Evolutionary conservation across 176 grass and related monocot genomes (phyloP), one percentile per base, ranked within the genome.

Genomic region (Musa itinerans): DNA sequence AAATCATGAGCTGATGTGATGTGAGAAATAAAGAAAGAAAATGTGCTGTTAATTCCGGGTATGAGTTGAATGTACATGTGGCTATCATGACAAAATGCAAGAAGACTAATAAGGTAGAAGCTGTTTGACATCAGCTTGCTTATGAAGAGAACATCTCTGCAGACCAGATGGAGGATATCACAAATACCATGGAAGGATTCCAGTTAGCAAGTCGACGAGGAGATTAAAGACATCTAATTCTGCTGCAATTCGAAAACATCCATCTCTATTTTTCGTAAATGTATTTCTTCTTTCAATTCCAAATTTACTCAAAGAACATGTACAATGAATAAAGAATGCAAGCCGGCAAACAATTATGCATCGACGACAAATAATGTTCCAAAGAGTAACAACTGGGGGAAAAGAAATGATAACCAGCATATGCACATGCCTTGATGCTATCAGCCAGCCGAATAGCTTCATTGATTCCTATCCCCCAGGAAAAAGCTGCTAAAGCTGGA

Each of bases 261-360:
- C 2, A 61, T 8, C n/a, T 61, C 17, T n/a, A 61, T 61, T 8
- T n/a, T 9, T n/a, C 1, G 2, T n/a, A n/a, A 19, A 61, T 9
- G 1, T 61, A 7, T 61, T 6, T 20, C 7, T 61, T 1, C 17
- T 61, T 61, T 20, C 1, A 61, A 20, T 61, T 61, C 57, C 7
- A 61, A 19, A 17, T 61, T 61, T 19, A 3, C n/a, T 61, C 3
- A 6, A 1, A 24, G 20, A 25, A 11, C 10, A 11, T 71, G 68
- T 71, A 71, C 48, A 52, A 51, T 22, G 68, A 71, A 71, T 71
- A 52, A 71, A 71, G 68, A 71, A 71, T 71, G 16, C 16, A 52
- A 11, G 13, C 27, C 27, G 52, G 50, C 1, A 71, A 52, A 20
- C 21, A n/a, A 21, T 3, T 49, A 13, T 50, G 17, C 11, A 16